Evolutionary conservation across 2,329 filamentous ascomycete species (phyloP).

Genomic region (Penicillium corylophilum): DNA sequence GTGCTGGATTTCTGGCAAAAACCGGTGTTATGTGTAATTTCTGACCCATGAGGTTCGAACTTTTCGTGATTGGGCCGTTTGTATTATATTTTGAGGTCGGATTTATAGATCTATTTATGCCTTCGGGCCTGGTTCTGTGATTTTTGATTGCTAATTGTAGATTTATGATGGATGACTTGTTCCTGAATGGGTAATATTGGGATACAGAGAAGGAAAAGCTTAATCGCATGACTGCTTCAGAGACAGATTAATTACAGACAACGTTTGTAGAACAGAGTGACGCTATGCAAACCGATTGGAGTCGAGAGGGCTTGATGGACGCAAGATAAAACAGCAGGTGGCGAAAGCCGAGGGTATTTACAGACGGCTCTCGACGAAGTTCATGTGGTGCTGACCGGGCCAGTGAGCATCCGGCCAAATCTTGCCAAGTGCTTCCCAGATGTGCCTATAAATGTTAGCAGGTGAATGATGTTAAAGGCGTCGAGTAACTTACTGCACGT

Average conservation of each 20-base stretch:
- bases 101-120: slow-evolving; percentile 4
- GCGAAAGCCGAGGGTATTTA: slow-evolving; percentile 43
- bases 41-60: slow-evolving; percentile 1
- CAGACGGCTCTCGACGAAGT: slow-evolving; percentile 74
- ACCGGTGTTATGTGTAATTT: slow-evolving; percentile 19
- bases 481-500: slow-evolving; percentile 69
- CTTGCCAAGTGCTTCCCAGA: slow-evolving; percentile 87
- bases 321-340: background rate
- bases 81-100: slow-evolving; percentile 9
- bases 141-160: background rate
- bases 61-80: slow-evolving; percentile 9
- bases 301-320: slow-evolving; percentile 6
- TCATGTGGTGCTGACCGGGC: slow-evolving; percentile 69
- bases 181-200: slow-evolving; percentile 1
- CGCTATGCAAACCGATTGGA: slow-evolving; percentile 18
- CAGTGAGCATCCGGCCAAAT: slow-evolving; percentile 91
- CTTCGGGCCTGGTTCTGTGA: background rate
- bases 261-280: slow-evolving; percentile 4
- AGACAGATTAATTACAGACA: slow-evolving; percentile 11
- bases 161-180: background rate
- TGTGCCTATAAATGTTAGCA: slow-evolving; percentile 59
- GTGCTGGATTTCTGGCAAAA: slow-evolving; percentile 10
- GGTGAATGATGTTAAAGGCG: background rate
- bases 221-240: slow-evolving; percentile 8
- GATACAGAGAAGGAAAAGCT: slow-evolving; percentile 7